Evolutionary conservation across 331 rosid species (phyloP), one percentile per base, ranked within the genome.

Genomic region (Ulmus americana): DNA sequence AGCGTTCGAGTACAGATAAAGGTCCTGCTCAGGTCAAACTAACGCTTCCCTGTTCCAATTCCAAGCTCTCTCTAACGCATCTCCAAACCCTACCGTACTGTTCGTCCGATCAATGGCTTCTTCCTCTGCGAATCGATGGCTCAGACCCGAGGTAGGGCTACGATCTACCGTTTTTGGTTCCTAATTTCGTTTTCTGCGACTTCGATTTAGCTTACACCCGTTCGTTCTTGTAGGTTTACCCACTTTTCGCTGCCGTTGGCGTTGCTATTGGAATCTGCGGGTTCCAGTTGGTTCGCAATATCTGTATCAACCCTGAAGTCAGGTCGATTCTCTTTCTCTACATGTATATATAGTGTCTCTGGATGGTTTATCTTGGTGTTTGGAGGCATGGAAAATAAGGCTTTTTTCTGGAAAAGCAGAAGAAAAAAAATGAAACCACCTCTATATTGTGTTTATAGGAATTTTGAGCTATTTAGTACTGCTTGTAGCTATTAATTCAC

Each of bases 281-380:
- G 0, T 61, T 92, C 11, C 81, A 76, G 73, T 54, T 89, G 59
- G 82, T 76, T 67, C 96, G 97, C 50, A 82, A 87, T 45, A 64
- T 92, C 76, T 65, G 74, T 71, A 80, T 82, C 90, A 92, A 92
- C 69, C 98, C 98, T 68, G 98, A 86, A 89, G 98, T 89, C 84
- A 92, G 97, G 98, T 91, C 4, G 4, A 2, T 28, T 28, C 55
- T 49, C 1, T 55, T 46, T 71, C 43, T 53, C 42, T 59, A 3
- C 6, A 5, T 59, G 11, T 59, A n/a, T 56, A 10, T 35, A 13
- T 40, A 28, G 35, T 2, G 20, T 8, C 5, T 28, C 10, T 5
- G 8, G 10, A 28, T 55, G 6, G 43, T 35, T 6, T n/a, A 38
- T 55, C 1, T 20, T 20, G 22, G 22, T 20, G 22, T 20, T 20